These are phyloP conservation scores for Filosporella fistucella DNA, from an alignment of 495 filamentous ascomycete genomes.

Conservation along the genomic window DNA sequence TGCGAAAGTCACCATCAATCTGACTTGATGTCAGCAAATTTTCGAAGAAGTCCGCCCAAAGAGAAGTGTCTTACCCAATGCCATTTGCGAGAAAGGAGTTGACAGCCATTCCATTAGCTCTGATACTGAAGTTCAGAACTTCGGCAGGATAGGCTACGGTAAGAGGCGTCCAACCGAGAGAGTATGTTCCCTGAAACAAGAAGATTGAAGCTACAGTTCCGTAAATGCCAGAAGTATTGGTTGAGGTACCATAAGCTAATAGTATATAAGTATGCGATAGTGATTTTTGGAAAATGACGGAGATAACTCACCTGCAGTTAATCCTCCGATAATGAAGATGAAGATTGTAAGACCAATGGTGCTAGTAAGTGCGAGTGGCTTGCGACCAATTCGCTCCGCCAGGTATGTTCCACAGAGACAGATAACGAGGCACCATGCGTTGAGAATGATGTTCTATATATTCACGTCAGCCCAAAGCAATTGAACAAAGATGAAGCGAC, in stretches of 20 bases:
- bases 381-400: conserved; percentile 61
- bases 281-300: neutral
- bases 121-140: conserved; percentile 30
- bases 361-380: conserved; percentile 36
- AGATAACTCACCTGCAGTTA: conserved; percentile 16
- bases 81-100: conserved; percentile 29
- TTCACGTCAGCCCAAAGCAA: too few species aligned
- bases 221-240: conserved; percentile 16
- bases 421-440: conserved; percentile 58
- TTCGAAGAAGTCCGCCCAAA: too few species aligned
- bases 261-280: neutral
- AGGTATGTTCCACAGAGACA: conserved; percentile 59
- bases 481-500: too few species aligned
- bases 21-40: too few species aligned
- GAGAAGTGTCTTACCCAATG: too few species aligned
- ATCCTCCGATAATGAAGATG: conserved; percentile 34
- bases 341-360: conserved; percentile 23
- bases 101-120: conserved; percentile 29
- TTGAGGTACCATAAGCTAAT: conserved; percentile 1
- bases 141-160: conserved; percentile 39
- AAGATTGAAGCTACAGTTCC: conserved; percentile 18
- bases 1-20: conserved; percentile 36
- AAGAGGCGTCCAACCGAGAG: conserved; percentile 37
- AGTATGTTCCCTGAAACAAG: conserved; percentile 36
- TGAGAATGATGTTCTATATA: conserved; percentile 45